These are phyloP conservation scores for Phytophthora capsici DNA, from an alignment of 352 stramenopile genomes.

Conservation along the genomic window DNA sequence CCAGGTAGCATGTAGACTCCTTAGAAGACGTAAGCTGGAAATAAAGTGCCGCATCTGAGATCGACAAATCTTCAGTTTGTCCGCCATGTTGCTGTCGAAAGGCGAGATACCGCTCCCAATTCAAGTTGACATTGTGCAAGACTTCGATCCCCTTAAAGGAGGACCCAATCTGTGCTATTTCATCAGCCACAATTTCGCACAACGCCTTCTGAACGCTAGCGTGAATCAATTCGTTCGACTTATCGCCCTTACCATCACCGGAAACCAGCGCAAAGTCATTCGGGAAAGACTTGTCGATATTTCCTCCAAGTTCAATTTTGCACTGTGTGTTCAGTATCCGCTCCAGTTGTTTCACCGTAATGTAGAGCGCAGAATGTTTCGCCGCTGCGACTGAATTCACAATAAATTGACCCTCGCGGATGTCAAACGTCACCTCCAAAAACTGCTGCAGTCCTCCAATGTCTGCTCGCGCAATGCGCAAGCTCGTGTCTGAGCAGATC, in stretches of 20 bases:
- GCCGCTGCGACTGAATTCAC: constrained; percentile 69
- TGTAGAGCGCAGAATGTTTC: constrained; percentile 63
- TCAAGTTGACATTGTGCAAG: constrained; percentile 77
- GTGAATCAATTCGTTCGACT: constrained; percentile 76
- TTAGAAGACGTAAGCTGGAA: constrained; percentile 87
- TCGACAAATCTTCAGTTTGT: constrained; percentile 79
- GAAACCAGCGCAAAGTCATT: constrained; percentile 78
- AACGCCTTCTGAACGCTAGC: constrained; percentile 72
- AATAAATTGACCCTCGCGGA: constrained; percentile 75
- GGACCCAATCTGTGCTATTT: constrained; percentile 77
- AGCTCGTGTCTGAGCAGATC: constrained; percentile 60
- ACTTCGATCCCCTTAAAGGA: constrained; percentile 85
- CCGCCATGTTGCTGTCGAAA: constrained; percentile 84
- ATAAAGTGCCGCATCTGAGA: constrained; percentile 84
- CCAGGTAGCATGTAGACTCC: constrained; percentile 83
- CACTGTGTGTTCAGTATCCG: constrained; percentile 78
- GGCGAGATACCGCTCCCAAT: constrained; percentile 87
- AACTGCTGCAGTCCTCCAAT: constrained; percentile 82
- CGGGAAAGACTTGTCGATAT: constrained; percentile 46
- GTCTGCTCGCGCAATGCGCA: constrained; percentile 70
- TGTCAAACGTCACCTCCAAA: constrained; percentile 83
- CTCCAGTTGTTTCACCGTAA: constrained; percentile 68
- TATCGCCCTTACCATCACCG: constrained; percentile 74
- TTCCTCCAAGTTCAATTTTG: constrained; percentile 73
- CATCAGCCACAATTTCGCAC: constrained; percentile 85